Base-by-base conservation (phyloP, 345 rosid species). In the Brassica carinata region DNA sequence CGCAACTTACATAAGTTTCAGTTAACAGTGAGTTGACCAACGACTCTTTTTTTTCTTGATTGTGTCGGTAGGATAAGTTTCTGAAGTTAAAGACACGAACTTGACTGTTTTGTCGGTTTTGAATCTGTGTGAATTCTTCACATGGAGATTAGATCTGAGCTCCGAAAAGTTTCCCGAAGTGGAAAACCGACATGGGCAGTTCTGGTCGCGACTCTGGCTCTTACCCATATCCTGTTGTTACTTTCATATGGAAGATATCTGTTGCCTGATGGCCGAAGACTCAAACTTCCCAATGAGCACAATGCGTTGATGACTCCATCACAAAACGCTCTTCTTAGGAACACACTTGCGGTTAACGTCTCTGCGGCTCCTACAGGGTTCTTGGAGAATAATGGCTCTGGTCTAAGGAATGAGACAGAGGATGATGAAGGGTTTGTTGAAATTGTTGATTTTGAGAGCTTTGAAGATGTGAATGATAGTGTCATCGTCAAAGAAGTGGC, bases 241-340 rank as follows among this genome's bases (percentile, higher is more conserved):
- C 97, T 73, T 68, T 73, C 78, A 18, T 73, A 66, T 19, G 78
- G 82, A 51, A 71, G 90, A 79, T 89, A 86, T 73, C 75, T 89
- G 13, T 83, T 89, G 82, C 90, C 89, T 80, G 93, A 97, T 0
- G 89, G 88, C 58, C 89, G 90, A 53, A 86, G 79, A 59, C 92
- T 92, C 71, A 80, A 87, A 63, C 77, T 89, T 7, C 92, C 93
- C 1, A 83, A 74, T 64, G 62, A 77, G 53, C 76, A 48, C 69
- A 70, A 79, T 79, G 36, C 73, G 61, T 14, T 72, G 67, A 77
- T 48, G 68, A 75, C 89, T 82, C 84, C 86, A 65, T 45, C 82
- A 3, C 87, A 87, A 29, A 81, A 87, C 23, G 80, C 78, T 31
- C 82, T 82, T 73, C 83, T 88, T 72, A 85, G 89, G 64, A 87